Evolutionary conservation across 1,284 basidiomycete species (phyloP), one percentile per base, ranked within the genome.

Genomic region (Wolfiporia cocos): DNA sequence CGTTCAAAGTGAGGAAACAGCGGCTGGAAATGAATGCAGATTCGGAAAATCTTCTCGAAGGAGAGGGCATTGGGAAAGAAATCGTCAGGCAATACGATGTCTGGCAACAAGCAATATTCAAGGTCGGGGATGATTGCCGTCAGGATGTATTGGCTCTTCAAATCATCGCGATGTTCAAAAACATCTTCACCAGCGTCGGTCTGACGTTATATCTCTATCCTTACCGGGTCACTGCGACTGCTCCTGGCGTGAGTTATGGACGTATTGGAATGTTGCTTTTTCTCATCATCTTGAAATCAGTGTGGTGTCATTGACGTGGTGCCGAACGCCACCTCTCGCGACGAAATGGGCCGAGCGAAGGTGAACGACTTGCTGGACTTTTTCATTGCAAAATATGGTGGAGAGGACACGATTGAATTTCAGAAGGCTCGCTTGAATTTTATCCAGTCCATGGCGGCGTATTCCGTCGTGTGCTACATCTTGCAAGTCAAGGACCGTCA

Each of bases 141-240:
- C 96, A 99, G 65, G 96, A 99, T 56, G 87, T 98, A 17, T 76
- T 99, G 30, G 96, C 96, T 0, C 70, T 99, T 42, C 96, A 99
- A 61, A 71, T 97, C 50, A 99, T 99, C 50, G 96, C 96, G 7
- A 98, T 99, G 92, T 96, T 99, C 77, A 99, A 99, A 68, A 98
- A 96, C 63, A 89, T 98, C 49, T 99, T 95, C 66, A 88, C 78
- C 11, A 74, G 74, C 46, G 79, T 95, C 40, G 96, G 96, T 1
- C 68, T 99, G 42, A 90, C 86, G 15, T 69, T 98, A 22, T 98
- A 99, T 57, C 75, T 99, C 20, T 95, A 84, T 64, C 96, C 96
- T 0, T 99, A 99, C 61, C 81, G 95, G 36, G 96, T 99, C 12
- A 97, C 93, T 5, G 95, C 96, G 1, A 99, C 96, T 2, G 94